Percentiles rank a stretch among this genome's conserved stretches.
phyloP scores from a whole-genome alignment of 495 filamentous ascomycete genomes.

The Lophium mytilinum region DNA sequence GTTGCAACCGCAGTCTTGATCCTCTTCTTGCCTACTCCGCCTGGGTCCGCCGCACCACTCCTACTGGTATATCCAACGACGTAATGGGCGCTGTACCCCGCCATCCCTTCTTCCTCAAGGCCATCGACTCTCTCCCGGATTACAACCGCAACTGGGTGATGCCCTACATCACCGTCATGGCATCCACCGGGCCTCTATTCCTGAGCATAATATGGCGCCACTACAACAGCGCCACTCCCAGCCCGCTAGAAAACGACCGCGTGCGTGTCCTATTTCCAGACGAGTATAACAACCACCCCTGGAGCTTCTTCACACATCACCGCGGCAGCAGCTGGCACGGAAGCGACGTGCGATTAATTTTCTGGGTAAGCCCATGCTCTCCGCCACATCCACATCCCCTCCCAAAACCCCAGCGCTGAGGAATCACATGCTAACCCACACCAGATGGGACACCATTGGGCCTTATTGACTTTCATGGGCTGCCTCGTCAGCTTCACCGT shows the following conservation, averaged over 20 bases:
- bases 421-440: conserved; percentile 6
- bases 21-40: conserved; percentile 73
- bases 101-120: conserved; percentile 73
- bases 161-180: conserved; percentile 87
- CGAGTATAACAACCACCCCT: conserved; percentile 61
- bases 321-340: conserved; percentile 71
- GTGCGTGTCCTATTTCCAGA: conserved; percentile 49
- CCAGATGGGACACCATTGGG: conserved; percentile 63
- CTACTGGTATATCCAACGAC: conserved; percentile 85
- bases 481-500: conserved; percentile 53
- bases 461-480: conserved; percentile 58
- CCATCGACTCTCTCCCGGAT: conserved; percentile 58
- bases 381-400: not conserved
- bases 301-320: conserved; percentile 74
- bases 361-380: conserved; percentile 49
- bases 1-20: conserved; percentile 74
- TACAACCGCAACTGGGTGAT: conserved; percentile 73
- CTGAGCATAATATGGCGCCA: conserved; percentile 67
- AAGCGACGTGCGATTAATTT: conserved; percentile 65
- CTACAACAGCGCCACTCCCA: conserved; percentile 16
- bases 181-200: conserved; percentile 76
- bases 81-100: conserved; percentile 73
- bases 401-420: not conserved
- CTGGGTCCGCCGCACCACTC: conserved; percentile 71
- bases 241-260: conserved; percentile 24